phyloP scores from a whole-genome alignment of 352 stramenopile genomes.

The Saprolegnia parasitica region DNA sequence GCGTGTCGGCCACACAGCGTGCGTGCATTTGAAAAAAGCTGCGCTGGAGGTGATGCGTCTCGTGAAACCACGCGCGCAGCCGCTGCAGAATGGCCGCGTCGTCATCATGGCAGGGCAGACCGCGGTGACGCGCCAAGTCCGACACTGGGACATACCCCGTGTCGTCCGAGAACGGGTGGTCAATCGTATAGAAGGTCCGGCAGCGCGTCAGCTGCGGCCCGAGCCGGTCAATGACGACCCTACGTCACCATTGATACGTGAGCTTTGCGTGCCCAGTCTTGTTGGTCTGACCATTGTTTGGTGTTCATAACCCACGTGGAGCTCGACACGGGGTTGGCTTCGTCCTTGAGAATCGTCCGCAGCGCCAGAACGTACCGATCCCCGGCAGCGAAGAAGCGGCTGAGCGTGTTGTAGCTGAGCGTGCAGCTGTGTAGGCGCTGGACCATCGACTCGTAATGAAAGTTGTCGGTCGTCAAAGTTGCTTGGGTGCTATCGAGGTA shows the following conservation, averaged over 20 bases:
- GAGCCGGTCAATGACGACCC: constrained; percentile 11
- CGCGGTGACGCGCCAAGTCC: background rate
- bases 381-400: background rate
- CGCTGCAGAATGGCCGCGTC: background rate
- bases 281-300: constrained; percentile 1
- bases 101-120: background rate
- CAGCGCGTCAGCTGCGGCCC: constrained; percentile 5
- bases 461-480: background rate
- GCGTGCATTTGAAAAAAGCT: constrained; percentile 20
- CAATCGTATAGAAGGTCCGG: constrained; percentile 25
- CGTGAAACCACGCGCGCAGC: background rate
- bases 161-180: constrained; percentile 1
- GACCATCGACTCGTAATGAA: constrained; percentile 6
- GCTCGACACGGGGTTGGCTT: background rate
- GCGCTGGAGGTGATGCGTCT: constrained; percentile 11
- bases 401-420: constrained; percentile 6
- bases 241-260: background rate
- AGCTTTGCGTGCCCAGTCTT: too few relatives aligned
- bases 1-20: background rate
- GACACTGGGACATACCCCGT: background rate
- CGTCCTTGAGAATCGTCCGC: constrained; percentile 12
- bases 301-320: constrained; percentile 11
- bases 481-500: constrained; percentile 1
- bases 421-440: background rate
- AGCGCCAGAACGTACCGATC: constrained; percentile 3